Evolutionary conservation across 2,329 filamentous ascomycete genomes (phyloP), one percentile per base, ranked within the genome.

Genomic region (Biscogniauxia sp.): DNA sequence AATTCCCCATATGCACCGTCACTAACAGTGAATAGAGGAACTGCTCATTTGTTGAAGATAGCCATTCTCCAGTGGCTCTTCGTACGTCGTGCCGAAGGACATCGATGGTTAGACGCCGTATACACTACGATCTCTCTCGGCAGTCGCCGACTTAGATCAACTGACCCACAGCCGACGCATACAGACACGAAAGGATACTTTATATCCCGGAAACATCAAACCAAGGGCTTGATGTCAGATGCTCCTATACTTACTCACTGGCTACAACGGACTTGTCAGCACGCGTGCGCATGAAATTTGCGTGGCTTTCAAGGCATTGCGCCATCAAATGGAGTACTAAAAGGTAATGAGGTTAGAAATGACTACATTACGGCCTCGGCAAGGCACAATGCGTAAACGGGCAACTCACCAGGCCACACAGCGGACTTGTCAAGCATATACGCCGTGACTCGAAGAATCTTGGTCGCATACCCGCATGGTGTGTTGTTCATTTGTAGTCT

Each of bases 361-460:
- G 41, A 17, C 19, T 55, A 20, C 9, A n/a, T 17, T n/a, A 45
- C 15, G 5, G 17, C 11, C 15, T 17, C 17, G 17, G 15, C n/a
- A 17, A n/a, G 37, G 37, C 20, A n/a, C 55, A 54, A 51, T 9
- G 28, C 28, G 6, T 56, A 5, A 51, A 53, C 20, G 13, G 15
- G 20, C 13, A 32, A 79, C 87, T 82, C 79, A 93, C 91, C 89
- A 74, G 93, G 93, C 94, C 95, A 99, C 26, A 97, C 92, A 66
- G 91, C 90, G 64, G 92, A 90, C 77, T 92, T 92, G 67, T 93
- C 90, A 64, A 98, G 83, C 83, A 96, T 90, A 76, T 92, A 90
- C 54, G 93, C 91, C 64, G 91, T 95, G 58, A 95, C 84, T 70
- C 91, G 85, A 69, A 97, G 78, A 54, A 97, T 87, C 78, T 93